Percentiles rank a stretch among this genome's conserved stretches.
These are phyloP conservation scores for Eutrema japonicum DNA, from an alignment of 345 rosid genomes.

Conservation along the genomic window DNA sequence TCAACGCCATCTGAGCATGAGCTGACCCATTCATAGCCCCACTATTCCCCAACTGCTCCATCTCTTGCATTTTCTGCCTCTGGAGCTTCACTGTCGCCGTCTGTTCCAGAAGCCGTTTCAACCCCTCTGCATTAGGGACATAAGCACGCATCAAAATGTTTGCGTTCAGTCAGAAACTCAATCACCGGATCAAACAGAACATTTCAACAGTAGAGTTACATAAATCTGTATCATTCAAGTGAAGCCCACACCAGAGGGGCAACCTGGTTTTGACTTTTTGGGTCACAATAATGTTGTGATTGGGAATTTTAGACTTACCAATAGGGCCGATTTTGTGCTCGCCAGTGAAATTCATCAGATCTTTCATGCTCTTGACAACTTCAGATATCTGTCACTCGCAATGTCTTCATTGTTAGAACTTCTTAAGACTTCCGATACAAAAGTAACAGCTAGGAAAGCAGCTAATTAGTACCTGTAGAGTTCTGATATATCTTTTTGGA, in stretches of 20 bases:
- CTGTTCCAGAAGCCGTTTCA: slow-evolving; percentile 40
- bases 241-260: neutral
- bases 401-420: neutral
- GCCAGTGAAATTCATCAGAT: slow-evolving; percentile 75
- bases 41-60: slow-evolving; percentile 37
- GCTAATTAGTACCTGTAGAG: slow-evolving; percentile 73
- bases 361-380: slow-evolving; percentile 98
- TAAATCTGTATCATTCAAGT: neutral
- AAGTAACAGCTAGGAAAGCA: slow-evolving; percentile 19
- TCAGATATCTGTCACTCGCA: slow-evolving; percentile 73
- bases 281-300: slow-evolving; percentile 11
- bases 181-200: slow-evolving; percentile 4
- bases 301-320: slow-evolving; percentile 50
- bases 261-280: neutral
- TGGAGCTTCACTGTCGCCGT: slow-evolving; percentile 27
- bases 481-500: slow-evolving; percentile 89
- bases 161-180: neutral
- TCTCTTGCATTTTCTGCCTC: slow-evolving; percentile 42
- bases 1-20: slow-evolving; percentile 42
- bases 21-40: slow-evolving; percentile 32
- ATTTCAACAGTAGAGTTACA: neutral
- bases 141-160: neutral
- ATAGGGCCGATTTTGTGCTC: slow-evolving; percentile 83
- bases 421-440: slow-evolving; percentile 1
- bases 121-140: slow-evolving; percentile 31